Evolutionary conservation across 1,139 yeast species (phyloP).

Genomic region (Debaryomyces subglobosus): DNA sequence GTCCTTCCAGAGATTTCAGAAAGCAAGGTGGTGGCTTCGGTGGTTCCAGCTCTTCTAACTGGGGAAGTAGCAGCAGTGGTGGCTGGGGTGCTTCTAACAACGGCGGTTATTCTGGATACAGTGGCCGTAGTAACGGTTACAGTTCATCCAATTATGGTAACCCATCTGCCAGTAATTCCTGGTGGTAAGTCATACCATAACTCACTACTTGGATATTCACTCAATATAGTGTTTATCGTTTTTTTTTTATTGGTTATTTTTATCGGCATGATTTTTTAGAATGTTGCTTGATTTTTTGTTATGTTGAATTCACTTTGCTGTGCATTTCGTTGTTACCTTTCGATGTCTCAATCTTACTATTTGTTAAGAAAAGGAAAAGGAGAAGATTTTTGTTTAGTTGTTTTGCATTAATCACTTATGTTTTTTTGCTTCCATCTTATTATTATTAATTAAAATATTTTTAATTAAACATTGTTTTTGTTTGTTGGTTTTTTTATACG

Average conservation of each 20-base stretch:
- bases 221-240: slow-evolving; percentile 8
- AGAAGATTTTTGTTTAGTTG: slow-evolving; percentile 23
- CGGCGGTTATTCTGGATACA: slow-evolving; percentile 26
- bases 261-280: slow-evolving; percentile 5
- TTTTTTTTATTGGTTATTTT: slow-evolving; percentile 13
- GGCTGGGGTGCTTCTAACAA: slow-evolving; percentile 28
- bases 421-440: slow-evolving; percentile 17
- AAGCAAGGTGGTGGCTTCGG: slow-evolving; percentile 42
- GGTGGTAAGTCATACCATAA: slow-evolving; percentile 36
- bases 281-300: slow-evolving; percentile 5
- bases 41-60: slow-evolving; percentile 33
- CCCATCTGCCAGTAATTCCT: slow-evolving; percentile 37
- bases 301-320: slow-evolving; percentile 16
- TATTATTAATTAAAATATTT: slow-evolving; percentile 14
- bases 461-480: slow-evolving; percentile 11
- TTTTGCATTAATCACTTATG: slow-evolving; percentile 23
- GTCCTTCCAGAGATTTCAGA: slow-evolving; percentile 64
- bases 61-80: slow-evolving; percentile 19
- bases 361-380: slow-evolving; percentile 20
- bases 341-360: slow-evolving; percentile 36
- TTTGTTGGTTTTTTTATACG: slow-evolving; percentile 15
- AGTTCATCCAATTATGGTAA: slow-evolving; percentile 35
- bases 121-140: slow-evolving; percentile 22
- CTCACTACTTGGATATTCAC: neutral
- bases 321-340: slow-evolving; percentile 19